phyloP scores from a whole-genome alignment of 2,329 filamentous ascomycete genomes.

The Aspergillaceae sp. region DNA sequence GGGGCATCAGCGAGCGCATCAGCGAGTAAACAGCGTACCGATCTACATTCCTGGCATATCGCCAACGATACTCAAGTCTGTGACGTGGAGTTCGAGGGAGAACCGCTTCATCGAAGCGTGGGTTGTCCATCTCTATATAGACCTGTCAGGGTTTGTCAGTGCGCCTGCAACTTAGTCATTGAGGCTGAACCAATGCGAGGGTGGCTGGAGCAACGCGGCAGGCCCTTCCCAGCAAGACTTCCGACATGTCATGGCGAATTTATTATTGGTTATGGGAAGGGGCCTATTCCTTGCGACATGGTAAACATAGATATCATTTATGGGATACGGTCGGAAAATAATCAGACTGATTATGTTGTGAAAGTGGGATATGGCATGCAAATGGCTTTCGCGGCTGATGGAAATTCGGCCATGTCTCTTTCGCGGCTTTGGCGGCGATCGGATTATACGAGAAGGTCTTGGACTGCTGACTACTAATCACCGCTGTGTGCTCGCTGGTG shows the following conservation, averaged over 20 bases:
- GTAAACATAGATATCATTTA: too few relatives aligned
- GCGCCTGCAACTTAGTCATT: neutral
- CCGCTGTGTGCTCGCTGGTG: conserved; percentile 54
- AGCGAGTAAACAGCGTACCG: conserved; percentile 38
- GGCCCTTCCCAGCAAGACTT: neutral
- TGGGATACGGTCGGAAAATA: too few relatives aligned
- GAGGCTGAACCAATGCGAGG: neutral
- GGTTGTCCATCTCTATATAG: neutral
- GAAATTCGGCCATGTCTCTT: neutral
- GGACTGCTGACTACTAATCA: conserved; percentile 29
- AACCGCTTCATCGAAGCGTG: neutral
- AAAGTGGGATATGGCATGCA: too few relatives aligned
- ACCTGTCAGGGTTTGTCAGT: neutral
- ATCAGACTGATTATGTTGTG: too few relatives aligned
- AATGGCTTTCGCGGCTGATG: neutral
- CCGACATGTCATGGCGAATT: neutral
- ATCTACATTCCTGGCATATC: conserved; percentile 1
- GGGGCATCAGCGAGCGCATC: conserved; percentile 47
- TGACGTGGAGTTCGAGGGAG: too few relatives aligned
- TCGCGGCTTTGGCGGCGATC: neutral
- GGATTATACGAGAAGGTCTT: neutral
- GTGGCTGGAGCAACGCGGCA: neutral
- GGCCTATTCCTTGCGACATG: neutral
- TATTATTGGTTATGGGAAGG: neutral
- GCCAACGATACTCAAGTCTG: neutral